Conservation (phyloP, 1,139 yeast genomes). For the Hansenula lynferdii region DNA sequence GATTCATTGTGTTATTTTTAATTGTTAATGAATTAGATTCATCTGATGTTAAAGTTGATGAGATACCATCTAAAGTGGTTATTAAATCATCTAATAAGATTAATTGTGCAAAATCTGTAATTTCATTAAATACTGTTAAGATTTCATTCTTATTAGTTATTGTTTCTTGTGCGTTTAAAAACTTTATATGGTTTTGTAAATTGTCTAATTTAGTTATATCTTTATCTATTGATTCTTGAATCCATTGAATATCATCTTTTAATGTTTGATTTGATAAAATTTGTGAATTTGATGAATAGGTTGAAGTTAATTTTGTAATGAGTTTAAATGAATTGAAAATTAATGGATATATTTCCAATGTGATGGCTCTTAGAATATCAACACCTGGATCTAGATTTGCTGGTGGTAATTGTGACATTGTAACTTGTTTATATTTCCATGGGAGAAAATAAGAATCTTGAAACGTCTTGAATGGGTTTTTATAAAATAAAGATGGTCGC, state of each 20-base stretch:
- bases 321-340: constrained; percentile 6
- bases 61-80: constrained; percentile 10
- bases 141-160: constrained; percentile 17
- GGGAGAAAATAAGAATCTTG: background rate
- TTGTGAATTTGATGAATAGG: background rate
- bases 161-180: constrained; percentile 21
- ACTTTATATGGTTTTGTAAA: constrained; percentile 14
- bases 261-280: background rate
- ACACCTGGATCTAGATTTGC: constrained; percentile 8
- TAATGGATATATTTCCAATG: constrained; percentile 6
- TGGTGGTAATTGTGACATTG: constrained; percentile 3
- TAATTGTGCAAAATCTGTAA: constrained; percentile 15
- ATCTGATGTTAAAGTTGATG: background rate
- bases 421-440: background rate
- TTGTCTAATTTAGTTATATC: constrained; percentile 12
- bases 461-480: background rate
- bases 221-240: constrained; percentile 11
- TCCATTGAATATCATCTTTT: constrained; percentile 18
- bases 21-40: background rate
- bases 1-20: background rate
- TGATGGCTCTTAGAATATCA: constrained; percentile 3
- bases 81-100: constrained; percentile 17
- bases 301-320: constrained; percentile 3
- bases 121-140: constrained; percentile 14
- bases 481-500: no score